phyloP scores from a whole-genome alignment of 108 stramenopile genomes.

The Bacterosira constricta region DNA sequence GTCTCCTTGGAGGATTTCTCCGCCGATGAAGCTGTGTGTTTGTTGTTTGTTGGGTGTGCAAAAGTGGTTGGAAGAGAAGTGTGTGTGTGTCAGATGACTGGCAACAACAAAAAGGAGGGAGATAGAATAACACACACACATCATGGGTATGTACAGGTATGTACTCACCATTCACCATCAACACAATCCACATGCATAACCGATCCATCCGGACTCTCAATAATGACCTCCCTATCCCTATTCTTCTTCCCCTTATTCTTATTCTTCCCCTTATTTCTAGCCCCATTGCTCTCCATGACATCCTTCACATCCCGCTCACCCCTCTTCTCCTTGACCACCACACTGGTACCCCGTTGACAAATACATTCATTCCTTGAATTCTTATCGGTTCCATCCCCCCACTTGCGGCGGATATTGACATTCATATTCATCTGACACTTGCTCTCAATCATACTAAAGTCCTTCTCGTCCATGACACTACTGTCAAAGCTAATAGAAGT shows the following conservation, averaged over 20 bases:
- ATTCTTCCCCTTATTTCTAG: not conserved
- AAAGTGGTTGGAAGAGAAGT: too few relatives aligned
- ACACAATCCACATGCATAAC: constrained; percentile 12
- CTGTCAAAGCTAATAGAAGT: constrained; percentile 4
- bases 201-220: not conserved
- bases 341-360: constrained; percentile 7
- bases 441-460: constrained; percentile 1
- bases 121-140: not conserved
- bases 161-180: constrained; percentile 16
- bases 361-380: not conserved
- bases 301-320: not conserved
- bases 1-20: constrained; percentile 10
- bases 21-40: not conserved
- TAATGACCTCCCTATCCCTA: constrained; percentile 23
- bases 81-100: too few relatives aligned
- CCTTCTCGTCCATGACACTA: not conserved
- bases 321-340: constrained; percentile 20
- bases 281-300: not conserved
- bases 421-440: constrained; percentile 21
- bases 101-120: not conserved
- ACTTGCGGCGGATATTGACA: constrained; percentile 15
- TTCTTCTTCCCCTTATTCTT: constrained; percentile 2
- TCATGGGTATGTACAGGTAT: not conserved
- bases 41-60: too few relatives aligned
- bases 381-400: not conserved